phyloP scores from a whole-genome alignment of 345 rosid species.

The Populus ilicifolia region DNA sequence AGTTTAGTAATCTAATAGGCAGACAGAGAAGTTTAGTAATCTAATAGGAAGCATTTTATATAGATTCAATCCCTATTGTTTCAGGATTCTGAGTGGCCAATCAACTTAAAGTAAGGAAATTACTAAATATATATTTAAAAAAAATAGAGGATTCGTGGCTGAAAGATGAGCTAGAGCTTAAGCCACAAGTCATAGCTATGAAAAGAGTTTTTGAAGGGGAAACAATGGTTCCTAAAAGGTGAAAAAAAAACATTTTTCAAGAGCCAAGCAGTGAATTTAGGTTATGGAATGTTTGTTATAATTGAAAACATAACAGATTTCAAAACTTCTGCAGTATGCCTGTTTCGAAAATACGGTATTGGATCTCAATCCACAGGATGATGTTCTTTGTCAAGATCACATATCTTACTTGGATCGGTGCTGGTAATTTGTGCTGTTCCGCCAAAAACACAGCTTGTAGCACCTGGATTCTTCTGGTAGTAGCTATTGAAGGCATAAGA shows the following conservation, averaged over 20 bases:
- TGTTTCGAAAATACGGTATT: background rate
- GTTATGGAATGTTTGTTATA: background rate
- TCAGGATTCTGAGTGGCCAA: background rate
- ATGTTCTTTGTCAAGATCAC: background rate
- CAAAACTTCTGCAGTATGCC: background rate
- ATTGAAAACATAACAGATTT: background rate
- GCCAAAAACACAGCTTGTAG: constrained; percentile 86
- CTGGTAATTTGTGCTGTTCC: constrained; percentile 81
- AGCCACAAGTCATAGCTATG: background rate
- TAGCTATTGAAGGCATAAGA: constrained; percentile 91
- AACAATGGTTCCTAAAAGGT: background rate
- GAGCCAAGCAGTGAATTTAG: background rate
- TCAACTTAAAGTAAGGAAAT: background rate
- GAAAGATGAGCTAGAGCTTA: background rate
- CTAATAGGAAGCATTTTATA: background rate
- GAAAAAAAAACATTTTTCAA: background rate
- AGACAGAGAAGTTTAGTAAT: constrained; percentile 9
- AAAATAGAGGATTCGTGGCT: background rate
- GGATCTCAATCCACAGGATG: background rate
- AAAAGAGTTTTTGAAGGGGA: background rate
- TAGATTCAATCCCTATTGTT: background rate
- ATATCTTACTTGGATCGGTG: constrained; percentile 86
- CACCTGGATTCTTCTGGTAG: constrained; percentile 87
- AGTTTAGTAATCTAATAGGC: constrained; percentile 14
- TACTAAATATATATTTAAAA: background rate